Percentiles rank a stretch among this genome's conserved stretches.
Conservation (phyloP, 345 rosid species). For the Citrus glauca region DNA sequence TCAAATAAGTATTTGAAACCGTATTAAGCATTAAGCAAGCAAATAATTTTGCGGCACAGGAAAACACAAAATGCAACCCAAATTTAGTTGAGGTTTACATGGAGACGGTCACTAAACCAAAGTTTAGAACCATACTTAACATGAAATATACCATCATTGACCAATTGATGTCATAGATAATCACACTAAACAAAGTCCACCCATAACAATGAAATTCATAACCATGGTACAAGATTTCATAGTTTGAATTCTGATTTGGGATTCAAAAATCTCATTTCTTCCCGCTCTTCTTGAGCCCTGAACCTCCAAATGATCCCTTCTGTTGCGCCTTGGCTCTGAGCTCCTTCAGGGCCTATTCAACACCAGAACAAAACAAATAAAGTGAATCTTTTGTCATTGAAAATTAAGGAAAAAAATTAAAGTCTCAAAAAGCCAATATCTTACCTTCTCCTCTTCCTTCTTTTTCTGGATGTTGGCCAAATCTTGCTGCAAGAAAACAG, state of each 20-base stretch:
- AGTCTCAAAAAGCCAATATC: background rate
- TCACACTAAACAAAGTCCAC: background rate
- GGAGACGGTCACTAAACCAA: background rate
- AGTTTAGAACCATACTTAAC: background rate
- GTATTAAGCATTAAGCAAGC: background rate
- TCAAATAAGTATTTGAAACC: background rate
- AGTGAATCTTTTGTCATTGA: background rate
- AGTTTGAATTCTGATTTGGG: background rate
- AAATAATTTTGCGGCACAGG: background rate
- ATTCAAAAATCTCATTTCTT: slow-evolving; percentile 58
- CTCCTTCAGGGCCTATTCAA: slow-evolving; percentile 71
- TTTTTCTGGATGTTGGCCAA: slow-evolving; percentile 64
- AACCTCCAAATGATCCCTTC: slow-evolving; percentile 78
- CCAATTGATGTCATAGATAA: background rate
- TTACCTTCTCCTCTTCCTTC: slow-evolving; percentile 76
- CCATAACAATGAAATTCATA: background rate
- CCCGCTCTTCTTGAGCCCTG: slow-evolving; percentile 94
- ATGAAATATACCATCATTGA: background rate
- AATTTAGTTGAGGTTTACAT: background rate
- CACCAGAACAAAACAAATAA: background rate
- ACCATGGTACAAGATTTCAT: background rate
- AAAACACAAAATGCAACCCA: background rate
- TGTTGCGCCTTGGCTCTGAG: slow-evolving; percentile 78
- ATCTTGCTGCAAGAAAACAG: slow-evolving; percentile 39
- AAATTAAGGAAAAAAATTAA: background rate